phyloP scores from a whole-genome alignment of 768 basidiomycete genomes.

The Mrakia gelida region DNA sequence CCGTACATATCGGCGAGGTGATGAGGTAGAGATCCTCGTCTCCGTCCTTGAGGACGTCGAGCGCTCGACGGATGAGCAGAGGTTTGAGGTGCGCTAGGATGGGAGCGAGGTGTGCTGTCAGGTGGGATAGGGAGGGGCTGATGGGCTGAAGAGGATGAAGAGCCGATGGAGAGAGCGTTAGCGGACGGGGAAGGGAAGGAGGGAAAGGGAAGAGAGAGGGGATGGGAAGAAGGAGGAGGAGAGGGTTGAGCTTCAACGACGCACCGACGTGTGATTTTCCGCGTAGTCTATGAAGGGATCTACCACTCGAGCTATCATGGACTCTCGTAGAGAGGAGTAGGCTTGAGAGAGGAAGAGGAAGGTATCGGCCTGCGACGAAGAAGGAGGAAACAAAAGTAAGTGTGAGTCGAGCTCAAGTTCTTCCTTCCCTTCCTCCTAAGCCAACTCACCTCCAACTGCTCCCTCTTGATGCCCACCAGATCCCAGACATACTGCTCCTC shows the following conservation, averaged over 20 bases:
- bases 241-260: neutral
- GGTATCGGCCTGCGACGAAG: neutral
- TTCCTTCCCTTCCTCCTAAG: neutral
- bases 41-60: slow-evolving; percentile 13
- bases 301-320: neutral
- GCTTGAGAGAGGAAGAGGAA: neutral
- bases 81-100: slow-evolving; percentile 5
- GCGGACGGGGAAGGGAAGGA: neutral
- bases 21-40: slow-evolving; percentile 7
- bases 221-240: neutral
- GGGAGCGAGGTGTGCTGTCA: neutral
- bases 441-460: neutral
- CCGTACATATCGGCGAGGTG: neutral
- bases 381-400: neutral
- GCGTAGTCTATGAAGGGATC: slow-evolving; percentile 4
- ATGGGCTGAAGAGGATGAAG: neutral
- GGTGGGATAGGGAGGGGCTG: neutral
- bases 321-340: neutral
- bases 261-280: neutral
- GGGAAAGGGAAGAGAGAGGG: neutral
- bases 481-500: neutral
- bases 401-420: neutral
- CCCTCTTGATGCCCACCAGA: neutral
- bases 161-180: neutral
- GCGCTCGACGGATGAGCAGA: neutral